These are phyloP conservation scores for Zymoseptoria ardabiliae DNA, from an alignment of 2,329 filamentous ascomycete species.

Conservation along the genomic window DNA sequence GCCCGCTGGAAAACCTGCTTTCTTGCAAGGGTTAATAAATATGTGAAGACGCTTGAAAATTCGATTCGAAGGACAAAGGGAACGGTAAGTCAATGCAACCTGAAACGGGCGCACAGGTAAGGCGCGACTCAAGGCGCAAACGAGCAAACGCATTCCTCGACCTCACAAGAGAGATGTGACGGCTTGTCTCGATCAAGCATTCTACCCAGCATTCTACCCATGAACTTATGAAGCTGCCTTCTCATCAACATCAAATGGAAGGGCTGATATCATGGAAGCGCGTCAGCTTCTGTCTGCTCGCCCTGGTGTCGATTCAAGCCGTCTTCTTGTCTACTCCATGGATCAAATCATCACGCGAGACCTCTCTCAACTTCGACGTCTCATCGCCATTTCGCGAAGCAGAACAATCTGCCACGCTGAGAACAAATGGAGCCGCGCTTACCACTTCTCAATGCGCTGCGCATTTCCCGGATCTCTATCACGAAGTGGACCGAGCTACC, in stretches of 20 bases:
- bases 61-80: background rate
- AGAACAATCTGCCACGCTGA: background rate
- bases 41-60: background rate
- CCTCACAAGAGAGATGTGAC: background rate
- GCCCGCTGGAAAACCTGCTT: background rate
- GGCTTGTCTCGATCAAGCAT: background rate
- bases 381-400: background rate
- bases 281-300: background rate
- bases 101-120: background rate
- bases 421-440: constrained; percentile 1
- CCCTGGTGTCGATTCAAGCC: background rate
- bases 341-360: background rate
- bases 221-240: too few relatives aligned
- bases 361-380: background rate
- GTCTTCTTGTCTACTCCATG: background rate
- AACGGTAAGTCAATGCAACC: background rate
- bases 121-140: background rate
- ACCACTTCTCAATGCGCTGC: constrained; percentile 18
- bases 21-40: background rate
- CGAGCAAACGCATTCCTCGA: background rate
- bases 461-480: constrained; percentile 23
- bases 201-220: too few relatives aligned
- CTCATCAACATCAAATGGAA: background rate
- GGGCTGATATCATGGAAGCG: background rate
- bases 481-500: constrained; percentile 23